Evolutionary conservation across 495 filamentous ascomycete genomes (phyloP), one percentile per base, ranked within the genome.

Genomic region (Poronia punctata): DNA sequence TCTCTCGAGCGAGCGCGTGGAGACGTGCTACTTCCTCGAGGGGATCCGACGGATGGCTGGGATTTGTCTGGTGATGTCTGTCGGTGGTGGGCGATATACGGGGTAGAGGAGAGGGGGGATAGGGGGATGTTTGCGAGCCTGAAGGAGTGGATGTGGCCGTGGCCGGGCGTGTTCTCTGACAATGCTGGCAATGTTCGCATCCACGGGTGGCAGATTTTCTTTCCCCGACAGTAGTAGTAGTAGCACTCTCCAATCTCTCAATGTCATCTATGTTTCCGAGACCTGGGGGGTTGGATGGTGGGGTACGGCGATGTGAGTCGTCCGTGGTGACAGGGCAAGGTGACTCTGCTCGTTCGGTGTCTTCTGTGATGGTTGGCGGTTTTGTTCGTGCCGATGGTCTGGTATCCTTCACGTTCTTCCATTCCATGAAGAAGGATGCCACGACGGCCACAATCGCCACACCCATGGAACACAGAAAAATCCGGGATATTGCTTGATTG

Each of bases 361-460:
- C n/a, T n/a, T n/a, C n/a, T n/a, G n/a, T n/a, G n/a, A n/a, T n/a
- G n/a, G n/a, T n/a, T n/a, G n/a, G n/a, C n/a, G n/a, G n/a, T n/a
- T n/a, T n/a, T n/a, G n/a, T n/a, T n/a, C n/a, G n/a, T n/a, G n/a
- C 30, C 18, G 42, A 20, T 8, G 31, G 49, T 14, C 54, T 32
- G 2, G 34, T 45, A 54, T 62, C 68, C 59, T 79, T 80, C 35
- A 82, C 66, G 39, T 66, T 81, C 48, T 59, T 70, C 76, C 78
- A 82, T 52, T 82, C 77, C 67, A 82, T 73, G 16, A 60, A 65
- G 2, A 77, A 43, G 0, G 74, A 62, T 4, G 67, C 72, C 4
- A 78, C 29, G 12, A 79, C 54, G 12, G 67, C 61, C 3, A 69
- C 56, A 35, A 75, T 72, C 1, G 70, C 62, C n/a, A 82, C 49